A percentile compares a stretch with the other conserved stretches of the same genome.
Evolutionary conservation across 768 basidiomycete genomes (phyloP).

Genomic region (Agaricus blazei): DNA sequence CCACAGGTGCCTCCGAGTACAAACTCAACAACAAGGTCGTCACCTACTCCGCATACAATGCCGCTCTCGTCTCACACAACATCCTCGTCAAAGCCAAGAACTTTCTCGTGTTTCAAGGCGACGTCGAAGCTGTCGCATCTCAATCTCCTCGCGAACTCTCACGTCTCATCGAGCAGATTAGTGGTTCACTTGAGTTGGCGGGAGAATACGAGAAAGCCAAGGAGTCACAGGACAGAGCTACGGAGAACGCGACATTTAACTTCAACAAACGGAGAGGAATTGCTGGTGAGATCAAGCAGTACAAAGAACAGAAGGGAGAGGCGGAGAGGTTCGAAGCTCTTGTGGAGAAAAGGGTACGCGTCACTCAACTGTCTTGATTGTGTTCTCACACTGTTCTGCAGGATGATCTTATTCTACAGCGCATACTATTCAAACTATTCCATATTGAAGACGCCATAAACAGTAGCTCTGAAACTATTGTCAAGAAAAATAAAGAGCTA

Average conservation of each 20-base stretch:
- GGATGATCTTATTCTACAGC: slow-evolving; percentile 79
- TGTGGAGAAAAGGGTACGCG: slow-evolving; percentile 63
- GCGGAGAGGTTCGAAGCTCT: slow-evolving; percentile 83
- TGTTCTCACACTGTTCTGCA: slow-evolving; percentile 22
- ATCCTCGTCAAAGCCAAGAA: slow-evolving; percentile 99
- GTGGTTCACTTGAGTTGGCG: slow-evolving; percentile 87
- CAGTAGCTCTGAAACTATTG: slow-evolving; percentile 63
- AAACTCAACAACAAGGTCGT: slow-evolving; percentile 77
- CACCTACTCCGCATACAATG: slow-evolving; percentile 85
- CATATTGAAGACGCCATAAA: slow-evolving; percentile 86
- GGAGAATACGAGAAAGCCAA: slow-evolving; percentile 87
- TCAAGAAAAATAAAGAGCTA: slow-evolving; percentile 69
- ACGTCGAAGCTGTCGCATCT: slow-evolving; percentile 95
- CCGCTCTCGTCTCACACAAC: slow-evolving; percentile 82
- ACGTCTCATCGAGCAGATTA: slow-evolving; percentile 91
- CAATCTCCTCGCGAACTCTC: slow-evolving; percentile 90
- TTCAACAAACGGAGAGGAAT: slow-evolving; percentile 93
- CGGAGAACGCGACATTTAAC: slow-evolving; percentile 91
- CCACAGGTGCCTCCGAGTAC: slow-evolving; percentile 86
- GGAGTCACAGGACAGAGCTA: slow-evolving; percentile 81
- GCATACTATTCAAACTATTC: slow-evolving; percentile 83
- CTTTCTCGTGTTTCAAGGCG: slow-evolving; percentile 98
- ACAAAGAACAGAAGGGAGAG: slow-evolving; percentile 94
- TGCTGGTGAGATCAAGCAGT: slow-evolving; percentile 92
- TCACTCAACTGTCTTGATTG: not conserved